Percentiles rank a stretch among this genome's conserved stretches.
These are phyloP conservation scores for Fusarium humuli DNA, from an alignment of 2,329 filamentous ascomycete genomes.

Conservation along the genomic window DNA sequence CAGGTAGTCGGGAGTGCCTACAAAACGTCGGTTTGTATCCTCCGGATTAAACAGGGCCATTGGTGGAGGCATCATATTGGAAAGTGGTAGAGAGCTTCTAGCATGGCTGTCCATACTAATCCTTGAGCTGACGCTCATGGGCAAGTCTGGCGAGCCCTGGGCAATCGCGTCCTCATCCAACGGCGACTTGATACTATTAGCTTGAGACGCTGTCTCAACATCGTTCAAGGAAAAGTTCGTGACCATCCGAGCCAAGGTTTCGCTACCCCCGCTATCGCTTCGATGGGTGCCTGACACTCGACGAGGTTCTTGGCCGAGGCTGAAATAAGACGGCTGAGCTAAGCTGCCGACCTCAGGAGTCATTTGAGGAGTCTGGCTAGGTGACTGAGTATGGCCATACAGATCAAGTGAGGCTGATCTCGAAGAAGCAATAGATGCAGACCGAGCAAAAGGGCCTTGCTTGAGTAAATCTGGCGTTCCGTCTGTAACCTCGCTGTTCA, in stretches of 20 bases:
- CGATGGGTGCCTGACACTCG: constrained; percentile 80
- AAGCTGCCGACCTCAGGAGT: constrained; percentile 75
- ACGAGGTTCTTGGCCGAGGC: constrained; percentile 72
- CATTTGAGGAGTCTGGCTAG: constrained; percentile 86
- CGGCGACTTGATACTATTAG: constrained; percentile 66
- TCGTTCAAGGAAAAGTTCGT: constrained; percentile 81
- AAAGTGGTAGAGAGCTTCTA: constrained; percentile 56
- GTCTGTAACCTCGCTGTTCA: constrained; percentile 81
- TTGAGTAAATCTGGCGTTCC: constrained; percentile 93
- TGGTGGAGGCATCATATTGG: constrained; percentile 85
- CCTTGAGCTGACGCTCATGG: constrained; percentile 55
- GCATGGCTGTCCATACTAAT: constrained; percentile 52
- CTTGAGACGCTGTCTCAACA: constrained; percentile 55
- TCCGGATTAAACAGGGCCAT: constrained; percentile 97
- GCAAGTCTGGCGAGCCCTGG: constrained; percentile 81
- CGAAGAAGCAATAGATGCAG: constrained; percentile 87
- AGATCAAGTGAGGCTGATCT: constrained; percentile 94
- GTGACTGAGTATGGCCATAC: constrained; percentile 78
- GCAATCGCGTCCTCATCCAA: constrained; percentile 82
- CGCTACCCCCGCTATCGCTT: constrained; percentile 93
- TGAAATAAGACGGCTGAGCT: constrained; percentile 95
- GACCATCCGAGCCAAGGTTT: constrained; percentile 85
- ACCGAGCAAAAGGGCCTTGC: constrained; percentile 88
- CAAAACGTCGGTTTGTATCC: constrained; percentile 91
- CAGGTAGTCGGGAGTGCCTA: constrained; percentile 96